Base-by-base conservation (phyloP, 345 rosid species). In the Anacardium occidentale region DNA sequence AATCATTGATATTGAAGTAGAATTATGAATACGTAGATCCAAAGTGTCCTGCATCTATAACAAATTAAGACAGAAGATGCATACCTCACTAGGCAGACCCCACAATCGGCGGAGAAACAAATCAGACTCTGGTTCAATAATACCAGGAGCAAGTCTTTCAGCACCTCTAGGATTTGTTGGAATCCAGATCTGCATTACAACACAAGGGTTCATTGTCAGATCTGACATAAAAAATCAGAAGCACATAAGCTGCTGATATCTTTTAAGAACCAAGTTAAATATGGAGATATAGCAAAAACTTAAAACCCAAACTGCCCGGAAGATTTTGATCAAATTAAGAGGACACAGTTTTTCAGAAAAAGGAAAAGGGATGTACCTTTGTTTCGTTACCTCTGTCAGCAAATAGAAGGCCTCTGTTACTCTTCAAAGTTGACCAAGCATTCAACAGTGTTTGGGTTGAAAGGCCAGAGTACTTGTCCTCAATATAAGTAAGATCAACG, bases 111-210 rank as follows among this genome's bases (percentile, higher is more conserved):
- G 93, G 37, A 82, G 94, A 64, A 83, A 92, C 25, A 89, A 81
- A 79, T 95, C 97, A 20, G 98, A 95, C 80, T 89, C 90, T 47
- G 94, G 65, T 22, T 62, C 85, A 67, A 92, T 75, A 57, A 92
- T 95, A 70, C 84, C 98, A 24, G 93, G 96, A 10, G 98, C 91
- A 45, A 95, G 86, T 78, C 94, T 85, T 79, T 95, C 97, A 82
- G 97, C 96, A 25, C 97, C 99, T 54, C 85, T 89, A 29, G 97
- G 99, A 77, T 95, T 95, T 82, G 89, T 83, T 11, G 98, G 90
- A 79, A 85, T 84, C 99, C 99, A 95, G 52, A 95, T 90, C 97
- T 95, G 79, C 80, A 71, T 64, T 72, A 74, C 44, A 62, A 63
- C 62, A 54, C 74, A 62, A 44, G 32, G 50, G 13, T 66, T 68